A percentile compares a stretch with the other conserved stretches of the same genome.
phyloP scores from a whole-genome alignment of 2,329 filamentous ascomycete species.

The Xylariales sp. region DNA sequence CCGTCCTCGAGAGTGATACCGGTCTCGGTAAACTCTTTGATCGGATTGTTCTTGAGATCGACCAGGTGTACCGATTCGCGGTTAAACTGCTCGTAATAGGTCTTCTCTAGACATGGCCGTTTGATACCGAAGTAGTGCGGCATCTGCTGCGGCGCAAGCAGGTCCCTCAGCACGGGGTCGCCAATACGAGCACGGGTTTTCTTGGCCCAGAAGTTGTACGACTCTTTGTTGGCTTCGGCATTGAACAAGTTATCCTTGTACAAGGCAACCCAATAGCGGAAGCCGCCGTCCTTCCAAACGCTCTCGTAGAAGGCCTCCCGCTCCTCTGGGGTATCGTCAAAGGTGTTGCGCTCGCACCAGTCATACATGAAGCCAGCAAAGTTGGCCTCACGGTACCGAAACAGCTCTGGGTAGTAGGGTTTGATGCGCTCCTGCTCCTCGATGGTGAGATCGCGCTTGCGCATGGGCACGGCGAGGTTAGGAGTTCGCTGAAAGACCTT shows the following conservation, averaged over 20 bases:
- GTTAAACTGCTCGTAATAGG: conserved; percentile 46
- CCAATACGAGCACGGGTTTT: conserved; percentile 46
- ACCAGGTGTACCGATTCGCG: conserved; percentile 36
- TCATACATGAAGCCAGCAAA: conserved; percentile 59
- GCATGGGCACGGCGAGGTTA: conserved; percentile 61
- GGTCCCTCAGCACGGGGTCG: conserved; percentile 42
- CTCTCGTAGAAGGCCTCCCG: conserved; percentile 44
- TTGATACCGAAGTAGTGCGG: conserved; percentile 53
- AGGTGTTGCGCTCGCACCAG: conserved; percentile 48
- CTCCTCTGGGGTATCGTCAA: conserved; percentile 47
- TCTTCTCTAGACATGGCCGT: conserved; percentile 37
- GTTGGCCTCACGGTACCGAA: conserved; percentile 43
- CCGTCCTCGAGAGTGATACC: conserved; percentile 35
- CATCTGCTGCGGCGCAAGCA: conserved; percentile 47
- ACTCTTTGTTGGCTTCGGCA: conserved; percentile 43
- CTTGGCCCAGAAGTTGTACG: conserved; percentile 51
- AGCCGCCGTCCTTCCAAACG: conserved; percentile 48
- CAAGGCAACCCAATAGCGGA: conserved; percentile 47
- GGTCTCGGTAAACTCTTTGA: conserved; percentile 35
- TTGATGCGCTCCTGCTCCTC: conserved; percentile 47
- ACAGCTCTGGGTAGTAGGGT: conserved; percentile 44
- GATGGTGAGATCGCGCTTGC: conserved; percentile 39
- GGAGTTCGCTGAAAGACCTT: conserved; percentile 64
- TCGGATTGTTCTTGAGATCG: conserved; percentile 35
- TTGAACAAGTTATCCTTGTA: conserved; percentile 49